Percentiles rank a stretch among this genome's conserved stretches.
These are phyloP conservation scores for Blepharisma stoltei DNA, from an alignment of 73 alveolate species.

Conservation along the genomic window DNA sequence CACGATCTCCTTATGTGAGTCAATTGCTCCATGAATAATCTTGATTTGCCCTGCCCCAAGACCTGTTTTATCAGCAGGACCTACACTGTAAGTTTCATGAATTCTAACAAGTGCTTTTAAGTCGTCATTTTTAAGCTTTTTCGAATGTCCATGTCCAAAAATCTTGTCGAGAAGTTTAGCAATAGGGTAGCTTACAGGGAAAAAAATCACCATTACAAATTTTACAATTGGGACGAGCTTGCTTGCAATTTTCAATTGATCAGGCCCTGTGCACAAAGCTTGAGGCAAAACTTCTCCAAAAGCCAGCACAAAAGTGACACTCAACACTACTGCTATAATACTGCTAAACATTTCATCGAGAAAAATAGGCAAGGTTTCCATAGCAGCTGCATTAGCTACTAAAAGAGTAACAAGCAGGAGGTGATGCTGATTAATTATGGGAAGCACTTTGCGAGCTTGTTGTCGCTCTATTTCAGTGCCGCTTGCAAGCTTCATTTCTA, in stretches of 20 bases:
- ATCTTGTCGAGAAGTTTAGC: conserved; percentile 56
- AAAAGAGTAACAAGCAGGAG: conserved; percentile 86
- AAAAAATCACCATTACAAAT: conserved; percentile 47
- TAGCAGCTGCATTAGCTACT: conserved; percentile 84
- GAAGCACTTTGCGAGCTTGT: conserved; percentile 55
- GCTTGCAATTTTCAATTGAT: conserved; percentile 82
- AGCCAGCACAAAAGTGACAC: conserved; percentile 83
- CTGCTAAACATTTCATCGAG: conserved; percentile 77
- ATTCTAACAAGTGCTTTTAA: conserved; percentile 30
- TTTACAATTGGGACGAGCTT: conserved; percentile 79
- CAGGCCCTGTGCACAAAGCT: conserved; percentile 95
- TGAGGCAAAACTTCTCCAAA: conserved; percentile 94
- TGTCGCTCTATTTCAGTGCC: conserved; percentile 79
- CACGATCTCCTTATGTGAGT: not conserved
- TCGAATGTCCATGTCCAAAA: conserved; percentile 42
- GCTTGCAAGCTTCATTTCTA: conserved; percentile 66
- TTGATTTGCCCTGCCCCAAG: not conserved
- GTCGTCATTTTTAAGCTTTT: conserved; percentile 16
- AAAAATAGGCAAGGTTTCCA: conserved; percentile 91
- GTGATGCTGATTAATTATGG: conserved; percentile 81
- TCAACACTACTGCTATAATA: conserved; percentile 71
- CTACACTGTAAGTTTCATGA: conserved; percentile 4
- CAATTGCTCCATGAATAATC: conserved; percentile 27
- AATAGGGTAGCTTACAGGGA: conserved; percentile 60
- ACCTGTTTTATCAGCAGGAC: not conserved